Evolutionary conservation across 2,329 filamentous ascomycete genomes (phyloP).

Genomic region (Calcarisporium arbuscula): DNA sequence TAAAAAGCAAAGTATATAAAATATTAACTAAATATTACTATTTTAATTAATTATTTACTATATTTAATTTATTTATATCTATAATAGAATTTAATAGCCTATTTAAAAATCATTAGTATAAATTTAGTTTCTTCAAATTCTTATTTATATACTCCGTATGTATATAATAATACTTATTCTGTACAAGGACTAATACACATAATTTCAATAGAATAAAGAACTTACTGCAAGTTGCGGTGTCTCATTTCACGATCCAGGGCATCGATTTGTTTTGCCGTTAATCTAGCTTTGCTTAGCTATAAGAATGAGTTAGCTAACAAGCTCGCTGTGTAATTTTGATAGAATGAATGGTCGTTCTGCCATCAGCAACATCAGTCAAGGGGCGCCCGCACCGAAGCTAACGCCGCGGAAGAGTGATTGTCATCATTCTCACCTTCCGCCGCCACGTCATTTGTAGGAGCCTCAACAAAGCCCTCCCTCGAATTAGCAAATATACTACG

Average conservation of each 20-base stretch:
- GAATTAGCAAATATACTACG: slow-evolving; percentile 47
- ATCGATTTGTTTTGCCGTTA: slow-evolving; percentile 43
- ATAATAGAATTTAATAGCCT: slow-evolving; percentile 12
- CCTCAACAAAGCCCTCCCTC: slow-evolving; percentile 27
- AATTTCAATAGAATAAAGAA: slow-evolving; percentile 22
- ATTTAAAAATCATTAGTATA: no score
- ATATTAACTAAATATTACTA: neutral
- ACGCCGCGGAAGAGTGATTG: slow-evolving; percentile 56
- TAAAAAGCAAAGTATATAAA: neutral
- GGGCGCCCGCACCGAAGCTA: slow-evolving; percentile 60
- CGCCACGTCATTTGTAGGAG: slow-evolving; percentile 27
- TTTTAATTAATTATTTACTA: neutral
- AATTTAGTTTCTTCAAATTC: no score
- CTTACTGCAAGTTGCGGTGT: slow-evolving; percentile 45
- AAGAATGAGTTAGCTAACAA: slow-evolving; percentile 13
- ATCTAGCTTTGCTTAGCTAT: slow-evolving; percentile 38
- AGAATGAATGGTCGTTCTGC: no score
- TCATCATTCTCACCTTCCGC: slow-evolving; percentile 53
- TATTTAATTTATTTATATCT: slow-evolving; percentile 1
- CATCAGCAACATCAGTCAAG: slow-evolving; percentile 36
- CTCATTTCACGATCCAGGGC: slow-evolving; percentile 51
- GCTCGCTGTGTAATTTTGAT: no score
- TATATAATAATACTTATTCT: neutral
- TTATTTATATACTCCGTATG: no score
- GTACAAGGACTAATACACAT: neutral